Conservation (phyloP, 177 flowering plant species). For the Vitis hybrid region DNA sequence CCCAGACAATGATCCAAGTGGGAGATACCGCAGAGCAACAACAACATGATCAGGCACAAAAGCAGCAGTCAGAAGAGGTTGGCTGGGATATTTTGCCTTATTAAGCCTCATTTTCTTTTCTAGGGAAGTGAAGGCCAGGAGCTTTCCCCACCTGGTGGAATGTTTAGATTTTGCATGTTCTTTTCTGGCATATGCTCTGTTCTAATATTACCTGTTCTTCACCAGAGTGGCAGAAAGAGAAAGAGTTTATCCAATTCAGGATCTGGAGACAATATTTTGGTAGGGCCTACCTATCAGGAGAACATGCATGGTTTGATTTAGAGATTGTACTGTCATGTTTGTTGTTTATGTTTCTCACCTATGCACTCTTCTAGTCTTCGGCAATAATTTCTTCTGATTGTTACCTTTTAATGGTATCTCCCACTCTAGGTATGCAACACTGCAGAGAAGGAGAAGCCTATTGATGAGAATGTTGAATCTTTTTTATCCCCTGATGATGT, state of each 20-base stretch:
- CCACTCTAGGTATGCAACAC: not conserved
- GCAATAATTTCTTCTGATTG: not conserved
- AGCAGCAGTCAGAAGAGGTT: constrained; percentile 12
- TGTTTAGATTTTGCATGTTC: not conserved
- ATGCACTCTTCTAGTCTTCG: not conserved
- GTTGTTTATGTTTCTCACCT: not conserved
- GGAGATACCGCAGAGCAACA: not conserved
- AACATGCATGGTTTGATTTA: not conserved
- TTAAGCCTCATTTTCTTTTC: not conserved
- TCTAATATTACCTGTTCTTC: constrained; percentile 3
- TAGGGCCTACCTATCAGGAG: not conserved
- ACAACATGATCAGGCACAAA: not conserved
- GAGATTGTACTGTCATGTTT: not conserved
- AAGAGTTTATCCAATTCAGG: not conserved
- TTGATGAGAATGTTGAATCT: constrained; percentile 12
- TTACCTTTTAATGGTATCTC: not conserved
- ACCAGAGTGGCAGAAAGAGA: constrained; percentile 17
- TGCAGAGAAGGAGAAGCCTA: constrained; percentile 2
- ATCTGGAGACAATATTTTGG: constrained; percentile 5
- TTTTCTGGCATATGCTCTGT: not conserved
- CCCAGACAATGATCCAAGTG: constrained; percentile 1
- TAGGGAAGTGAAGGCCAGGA: not conserved
- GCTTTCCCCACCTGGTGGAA: not conserved
- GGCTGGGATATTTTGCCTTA: not conserved
- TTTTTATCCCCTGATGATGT: constrained; percentile 14